Conservation (phyloP, 2,329 filamentous ascomycete genomes). For the Chalara sp. region DNA sequence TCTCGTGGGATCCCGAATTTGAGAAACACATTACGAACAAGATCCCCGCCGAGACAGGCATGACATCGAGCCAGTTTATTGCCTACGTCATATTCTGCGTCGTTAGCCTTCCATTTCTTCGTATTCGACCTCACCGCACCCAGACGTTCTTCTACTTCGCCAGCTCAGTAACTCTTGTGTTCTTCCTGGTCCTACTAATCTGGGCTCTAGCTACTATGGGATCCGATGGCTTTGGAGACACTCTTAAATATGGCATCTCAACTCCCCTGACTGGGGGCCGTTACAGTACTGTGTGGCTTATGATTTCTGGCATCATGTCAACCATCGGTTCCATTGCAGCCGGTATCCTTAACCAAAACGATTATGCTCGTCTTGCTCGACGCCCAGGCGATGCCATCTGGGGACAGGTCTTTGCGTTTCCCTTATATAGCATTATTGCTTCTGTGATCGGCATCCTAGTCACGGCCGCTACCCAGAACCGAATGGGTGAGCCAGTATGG, state of each 20-base stretch:
- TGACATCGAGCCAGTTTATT: constrained; percentile 30
- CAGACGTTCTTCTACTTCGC: too few relatives aligned
- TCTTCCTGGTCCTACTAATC: constrained; percentile 28
- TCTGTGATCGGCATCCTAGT: constrained; percentile 37
- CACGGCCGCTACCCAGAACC: constrained; percentile 36
- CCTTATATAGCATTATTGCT: constrained; percentile 34
- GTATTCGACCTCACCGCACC: constrained; percentile 28
- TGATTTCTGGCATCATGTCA: constrained; percentile 33
- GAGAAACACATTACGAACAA: constrained; percentile 27
- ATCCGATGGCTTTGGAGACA: too few relatives aligned
- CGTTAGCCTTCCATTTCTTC: constrained; percentile 34
- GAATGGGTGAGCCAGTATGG: constrained; percentile 30
- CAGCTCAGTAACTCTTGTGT: constrained; percentile 13
- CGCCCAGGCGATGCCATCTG: constrained; percentile 33
- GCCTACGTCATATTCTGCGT: constrained; percentile 32
- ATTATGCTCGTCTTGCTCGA: constrained; percentile 36
- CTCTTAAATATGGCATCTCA: too few relatives aligned
- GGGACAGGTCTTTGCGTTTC: constrained; percentile 35
- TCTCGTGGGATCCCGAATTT: constrained; percentile 28
- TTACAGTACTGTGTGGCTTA: constrained; percentile 26
- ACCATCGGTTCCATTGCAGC: constrained; percentile 33
- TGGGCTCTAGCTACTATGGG: constrained; percentile 25
- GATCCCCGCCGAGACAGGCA: constrained; percentile 25
- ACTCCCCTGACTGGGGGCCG: too few relatives aligned
- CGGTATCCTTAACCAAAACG: constrained; percentile 36